Percentiles rank a stretch among this genome's conserved stretches.
Conservation (phyloP, 2,329 filamentous ascomycete species). For the Fusarium floridanum region DNA sequence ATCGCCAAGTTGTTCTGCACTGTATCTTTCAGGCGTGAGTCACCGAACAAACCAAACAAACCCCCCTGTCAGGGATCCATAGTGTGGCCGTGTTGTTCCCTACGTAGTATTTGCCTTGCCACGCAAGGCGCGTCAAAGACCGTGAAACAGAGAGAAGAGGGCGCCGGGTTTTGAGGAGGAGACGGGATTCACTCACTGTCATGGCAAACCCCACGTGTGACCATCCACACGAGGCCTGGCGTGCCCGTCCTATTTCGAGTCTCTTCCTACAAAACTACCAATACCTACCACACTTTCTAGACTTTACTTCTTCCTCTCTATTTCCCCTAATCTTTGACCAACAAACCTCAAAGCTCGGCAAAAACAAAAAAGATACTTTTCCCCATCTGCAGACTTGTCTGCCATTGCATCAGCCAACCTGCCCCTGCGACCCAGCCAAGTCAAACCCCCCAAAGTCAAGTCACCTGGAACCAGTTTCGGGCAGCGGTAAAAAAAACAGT, state of each 20-base stretch:
- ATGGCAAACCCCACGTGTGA: constrained; percentile 34
- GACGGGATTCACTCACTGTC: constrained; percentile 3
- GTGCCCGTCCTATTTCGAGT: constrained; percentile 4
- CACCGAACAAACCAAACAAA: constrained; percentile 28
- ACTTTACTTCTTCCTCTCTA: constrained; percentile 10
- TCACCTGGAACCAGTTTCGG: constrained; percentile 1
- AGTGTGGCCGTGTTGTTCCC: constrained; percentile 16
- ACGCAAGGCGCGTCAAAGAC: constrained; percentile 21
- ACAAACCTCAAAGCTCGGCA: not conserved
- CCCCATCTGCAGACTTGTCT: not conserved
- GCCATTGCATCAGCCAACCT: constrained; percentile 6
- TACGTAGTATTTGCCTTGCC: constrained; percentile 31
- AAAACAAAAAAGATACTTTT: not conserved
- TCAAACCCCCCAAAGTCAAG: constrained; percentile 19
- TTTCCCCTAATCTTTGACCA: not conserved
- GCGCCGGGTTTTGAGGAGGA: constrained; percentile 17
- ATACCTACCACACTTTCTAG: constrained; percentile 1
- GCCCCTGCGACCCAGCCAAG: not conserved
- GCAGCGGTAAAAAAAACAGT: constrained; percentile 18
- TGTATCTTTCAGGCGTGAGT: constrained; percentile 27
- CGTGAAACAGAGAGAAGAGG: constrained; percentile 20
- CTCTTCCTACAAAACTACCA: constrained; percentile 33
- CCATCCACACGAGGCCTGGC: constrained; percentile 30
- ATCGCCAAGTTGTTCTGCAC: constrained; percentile 5
- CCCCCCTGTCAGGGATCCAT: constrained; percentile 24